Percentiles rank a stretch among this genome's conserved stretches.
These are phyloP conservation scores for Candida orba DNA, from an alignment of 805 yeast genomes.

Conservation along the genomic window DNA sequence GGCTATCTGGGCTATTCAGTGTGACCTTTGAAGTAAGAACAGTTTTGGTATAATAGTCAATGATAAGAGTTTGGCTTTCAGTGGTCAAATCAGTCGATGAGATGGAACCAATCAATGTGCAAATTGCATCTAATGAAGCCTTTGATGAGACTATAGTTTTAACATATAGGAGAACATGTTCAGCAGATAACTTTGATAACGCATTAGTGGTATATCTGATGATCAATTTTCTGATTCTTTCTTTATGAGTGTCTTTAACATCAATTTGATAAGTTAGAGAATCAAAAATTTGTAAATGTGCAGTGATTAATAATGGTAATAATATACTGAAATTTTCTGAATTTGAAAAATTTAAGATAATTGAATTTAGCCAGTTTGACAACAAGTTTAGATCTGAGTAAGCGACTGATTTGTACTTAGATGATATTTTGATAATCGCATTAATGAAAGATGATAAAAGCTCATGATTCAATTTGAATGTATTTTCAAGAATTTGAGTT, in stretches of 20 bases:
- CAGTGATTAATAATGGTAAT: slow-evolving; percentile 27
- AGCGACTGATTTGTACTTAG: slow-evolving; percentile 35
- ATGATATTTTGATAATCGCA: slow-evolving; percentile 26
- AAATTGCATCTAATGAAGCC: slow-evolving; percentile 28
- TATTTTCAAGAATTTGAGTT: slow-evolving; percentile 9
- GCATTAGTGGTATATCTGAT: slow-evolving; percentile 24
- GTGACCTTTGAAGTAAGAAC: slow-evolving; percentile 40
- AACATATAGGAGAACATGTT: slow-evolving; percentile 11
- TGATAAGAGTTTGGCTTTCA: slow-evolving; percentile 16
- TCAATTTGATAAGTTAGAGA: slow-evolving; percentile 12
- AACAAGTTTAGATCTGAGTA: slow-evolving; percentile 49
- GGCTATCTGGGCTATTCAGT: slow-evolving; percentile 30
- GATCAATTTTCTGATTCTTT: slow-evolving; percentile 31
- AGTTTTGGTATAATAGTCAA: slow-evolving; percentile 29
- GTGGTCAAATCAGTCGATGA: slow-evolving; percentile 22
- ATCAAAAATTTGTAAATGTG: slow-evolving; percentile 27
- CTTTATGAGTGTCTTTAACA: slow-evolving; percentile 30
- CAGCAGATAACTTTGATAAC: slow-evolving; percentile 18
- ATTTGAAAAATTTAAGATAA: slow-evolving; percentile 25
- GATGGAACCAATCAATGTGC: slow-evolving; percentile 31
- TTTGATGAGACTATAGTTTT: slow-evolving; percentile 16
- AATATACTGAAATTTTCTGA: slow-evolving; percentile 22
- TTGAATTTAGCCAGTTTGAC: slow-evolving; percentile 46
- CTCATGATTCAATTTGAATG: slow-evolving; percentile 8
- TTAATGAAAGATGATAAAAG: slow-evolving; percentile 9